Evolutionary conservation across 225 moss, liverwort and hornwort species (phyloP).

Genomic region (Sphagnum contortum): DNA sequence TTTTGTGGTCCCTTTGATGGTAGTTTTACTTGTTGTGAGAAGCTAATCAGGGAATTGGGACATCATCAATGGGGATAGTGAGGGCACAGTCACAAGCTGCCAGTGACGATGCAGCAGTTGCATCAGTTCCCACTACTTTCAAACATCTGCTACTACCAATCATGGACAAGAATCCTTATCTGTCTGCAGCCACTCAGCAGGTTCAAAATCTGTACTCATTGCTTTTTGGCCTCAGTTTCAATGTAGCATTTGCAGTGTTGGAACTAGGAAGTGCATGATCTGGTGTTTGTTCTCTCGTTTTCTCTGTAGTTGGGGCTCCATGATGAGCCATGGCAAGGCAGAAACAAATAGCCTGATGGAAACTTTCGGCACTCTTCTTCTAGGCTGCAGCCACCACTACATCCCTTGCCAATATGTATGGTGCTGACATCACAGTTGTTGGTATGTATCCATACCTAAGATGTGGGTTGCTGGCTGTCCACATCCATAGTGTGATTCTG

Average conservation of each 20-base stretch:
- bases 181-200: constrained; percentile 78
- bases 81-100: constrained; percentile 39
- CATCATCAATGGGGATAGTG: constrained; percentile 20
- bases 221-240: no score
- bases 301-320: background rate
- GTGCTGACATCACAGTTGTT: constrained; percentile 85
- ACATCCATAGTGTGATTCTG: no score
- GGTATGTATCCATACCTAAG: constrained; percentile 26
- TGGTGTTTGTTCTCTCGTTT: background rate
- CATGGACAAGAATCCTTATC: constrained; percentile 77
- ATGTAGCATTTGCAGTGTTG: background rate
- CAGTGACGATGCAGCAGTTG: constrained; percentile 36
- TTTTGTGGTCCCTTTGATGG: no score
- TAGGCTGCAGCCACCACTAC: constrained; percentile 84
- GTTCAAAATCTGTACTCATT: constrained; percentile 13
- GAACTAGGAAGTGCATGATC: background rate
- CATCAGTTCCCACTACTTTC: constrained; percentile 35
- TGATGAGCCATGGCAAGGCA: constrained; percentile 11
- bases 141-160: constrained; percentile 82
- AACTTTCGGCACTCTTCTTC: constrained; percentile 35
- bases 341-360: constrained; percentile 28
- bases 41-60: constrained; percentile 1
- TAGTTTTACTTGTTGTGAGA: constrained; percentile 3
- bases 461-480: no score
- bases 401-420: constrained; percentile 76